Evolutionary conservation across 2,329 filamentous ascomycete species (phyloP).

Genomic region (Aureobasidium sp.): DNA sequence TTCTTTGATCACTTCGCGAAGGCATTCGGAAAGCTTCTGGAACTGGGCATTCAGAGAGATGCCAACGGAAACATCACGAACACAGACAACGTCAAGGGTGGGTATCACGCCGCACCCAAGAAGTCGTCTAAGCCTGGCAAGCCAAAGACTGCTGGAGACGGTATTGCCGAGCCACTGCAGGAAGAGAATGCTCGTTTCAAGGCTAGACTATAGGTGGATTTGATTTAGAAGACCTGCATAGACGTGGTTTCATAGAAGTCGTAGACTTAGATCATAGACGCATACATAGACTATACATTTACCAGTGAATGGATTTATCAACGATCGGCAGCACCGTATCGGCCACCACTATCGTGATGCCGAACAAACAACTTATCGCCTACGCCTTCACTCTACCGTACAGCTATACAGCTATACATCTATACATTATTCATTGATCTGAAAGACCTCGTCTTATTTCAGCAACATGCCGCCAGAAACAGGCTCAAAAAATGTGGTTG

Average conservation of each 20-base stretch:
- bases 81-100: slow-evolving; percentile 48
- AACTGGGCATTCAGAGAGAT: slow-evolving; percentile 51
- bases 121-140: slow-evolving; percentile 37
- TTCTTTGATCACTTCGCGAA: slow-evolving; percentile 54
- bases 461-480: too few species aligned
- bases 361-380: too few species aligned
- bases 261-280: background rate
- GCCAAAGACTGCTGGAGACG: slow-evolving; percentile 28
- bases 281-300: background rate
- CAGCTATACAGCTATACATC: too few species aligned
- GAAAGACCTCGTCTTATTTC: too few species aligned
- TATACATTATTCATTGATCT: too few species aligned
- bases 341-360: too few species aligned
- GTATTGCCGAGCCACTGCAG: slow-evolving; percentile 33
- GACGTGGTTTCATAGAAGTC: background rate
- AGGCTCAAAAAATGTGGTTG: background rate
- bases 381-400: too few species aligned
- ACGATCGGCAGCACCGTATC: too few species aligned
- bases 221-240: background rate
- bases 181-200: slow-evolving; percentile 31
- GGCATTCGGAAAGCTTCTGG: slow-evolving; percentile 52
- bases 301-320: too few species aligned
- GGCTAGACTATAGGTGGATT: slow-evolving; percentile 28
- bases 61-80: slow-evolving; percentile 44
- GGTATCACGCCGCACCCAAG: slow-evolving; percentile 49